These are phyloP conservation scores for Diaporthe sp. DNA, from an alignment of 2,329 filamentous ascomycete species.

Conservation along the genomic window DNA sequence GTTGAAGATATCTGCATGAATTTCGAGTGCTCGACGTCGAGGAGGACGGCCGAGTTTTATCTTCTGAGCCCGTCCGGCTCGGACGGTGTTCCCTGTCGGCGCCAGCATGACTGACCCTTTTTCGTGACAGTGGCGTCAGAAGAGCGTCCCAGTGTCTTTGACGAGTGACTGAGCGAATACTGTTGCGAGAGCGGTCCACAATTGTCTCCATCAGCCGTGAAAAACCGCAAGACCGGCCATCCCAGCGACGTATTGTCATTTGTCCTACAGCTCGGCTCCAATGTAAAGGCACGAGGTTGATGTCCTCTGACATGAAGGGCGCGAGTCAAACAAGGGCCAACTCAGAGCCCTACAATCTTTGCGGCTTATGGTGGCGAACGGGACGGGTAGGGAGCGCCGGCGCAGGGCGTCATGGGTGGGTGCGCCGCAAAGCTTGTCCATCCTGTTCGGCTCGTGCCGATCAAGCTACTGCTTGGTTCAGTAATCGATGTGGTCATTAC, in stretches of 20 bases:
- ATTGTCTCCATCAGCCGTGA: constrained; percentile 5
- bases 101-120: neutral
- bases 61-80: neutral
- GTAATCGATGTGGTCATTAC: neutral
- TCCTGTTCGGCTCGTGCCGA: constrained; percentile 6
- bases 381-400: neutral
- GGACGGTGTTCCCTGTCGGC: neutral
- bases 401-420: neutral
- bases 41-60: constrained; percentile 11
- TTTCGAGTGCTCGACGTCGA: neutral
- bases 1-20: neutral
- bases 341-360: neutral
- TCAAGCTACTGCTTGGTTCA: neutral
- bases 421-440: neutral
- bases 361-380: neutral
- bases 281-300: neutral
- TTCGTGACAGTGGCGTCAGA: constrained; percentile 9
- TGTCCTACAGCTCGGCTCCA: neutral
- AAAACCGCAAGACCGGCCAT: neutral
- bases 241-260: neutral
- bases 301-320: neutral
- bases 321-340: neutral
- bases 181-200: neutral
- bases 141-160: neutral
- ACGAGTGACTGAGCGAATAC: constrained; percentile 3